A percentile compares a stretch with the other conserved stretches of the same genome.
These are phyloP conservation scores for Herpetomonas tarakana DNA, from an alignment of 208 protist genomes.

Conservation along the genomic window DNA sequence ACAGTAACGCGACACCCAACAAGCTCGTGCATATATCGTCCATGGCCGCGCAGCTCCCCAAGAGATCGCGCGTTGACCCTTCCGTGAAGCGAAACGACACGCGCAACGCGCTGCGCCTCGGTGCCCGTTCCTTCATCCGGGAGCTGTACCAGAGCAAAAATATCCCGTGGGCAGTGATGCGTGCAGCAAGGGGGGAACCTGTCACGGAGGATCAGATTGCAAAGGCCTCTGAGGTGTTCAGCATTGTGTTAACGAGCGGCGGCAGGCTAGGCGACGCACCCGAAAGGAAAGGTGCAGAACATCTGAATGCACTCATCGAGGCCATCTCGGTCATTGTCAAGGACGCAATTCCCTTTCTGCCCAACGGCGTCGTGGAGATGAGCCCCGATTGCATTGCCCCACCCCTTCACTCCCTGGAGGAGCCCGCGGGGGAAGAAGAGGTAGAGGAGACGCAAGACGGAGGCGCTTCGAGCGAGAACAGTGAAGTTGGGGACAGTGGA, in stretches of 20 bases:
- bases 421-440: slow-evolving; percentile 8
- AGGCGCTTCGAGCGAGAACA: slow-evolving; percentile 5
- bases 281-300: slow-evolving; percentile 30
- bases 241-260: slow-evolving; percentile 41
- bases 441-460: slow-evolving; percentile 11
- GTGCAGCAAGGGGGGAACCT: slow-evolving; percentile 32
- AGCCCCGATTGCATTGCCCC: slow-evolving; percentile 64
- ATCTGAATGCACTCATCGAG: slow-evolving; percentile 53
- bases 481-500: slow-evolving; percentile 20
- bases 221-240: slow-evolving; percentile 52
- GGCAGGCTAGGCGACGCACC: slow-evolving; percentile 29
- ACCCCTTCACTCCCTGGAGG: slow-evolving; percentile 59
- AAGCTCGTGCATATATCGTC: slow-evolving; percentile 81
- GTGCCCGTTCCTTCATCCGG: slow-evolving; percentile 78
- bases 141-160: slow-evolving; percentile 74
- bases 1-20: slow-evolving; percentile 83
- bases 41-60: slow-evolving; percentile 36
- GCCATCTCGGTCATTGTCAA: slow-evolving; percentile 45
- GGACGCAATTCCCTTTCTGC: slow-evolving; percentile 62
- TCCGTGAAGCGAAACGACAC: slow-evolving; percentile 45
- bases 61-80: slow-evolving; percentile 21
- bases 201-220: slow-evolving; percentile 53
- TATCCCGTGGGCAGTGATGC: slow-evolving; percentile 87
- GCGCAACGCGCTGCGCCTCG: slow-evolving; percentile 66
- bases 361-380: slow-evolving; percentile 82